Base-by-base conservation (phyloP, 306 rosid species). In the Trichosanthes truncata region DNA sequence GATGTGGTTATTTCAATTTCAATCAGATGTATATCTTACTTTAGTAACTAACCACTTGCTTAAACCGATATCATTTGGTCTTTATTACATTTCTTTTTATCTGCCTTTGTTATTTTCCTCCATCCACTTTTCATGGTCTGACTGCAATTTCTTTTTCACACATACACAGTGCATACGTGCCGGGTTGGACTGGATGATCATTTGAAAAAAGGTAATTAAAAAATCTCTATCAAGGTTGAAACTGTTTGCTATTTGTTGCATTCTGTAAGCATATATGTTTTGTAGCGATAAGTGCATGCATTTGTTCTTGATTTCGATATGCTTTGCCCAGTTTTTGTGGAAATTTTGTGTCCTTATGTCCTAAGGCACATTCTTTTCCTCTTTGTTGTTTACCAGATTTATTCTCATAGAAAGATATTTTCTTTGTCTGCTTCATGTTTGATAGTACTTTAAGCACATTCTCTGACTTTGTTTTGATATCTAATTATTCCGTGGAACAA, bases 141-240 rank as follows among this genome's bases (percentile, higher is more conserved):
- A n/a, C n/a, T n/a, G n/a, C n/a, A n/a, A n/a, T n/a, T n/a, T n/a
- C n/a, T n/a, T n/a, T n/a, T n/a, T n/a, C n/a, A n/a, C n/a, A n/a
- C n/a, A n/a, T n/a, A n/a, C n/a, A n/a, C 9, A 93, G 98, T 93
- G 89, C 79, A 82, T 68, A 80, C 86, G 12, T 87, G 91, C 89
- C 84, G 83, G 13, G 79, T 78, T 43, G 98, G 96, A 81, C 90
- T 93, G 49, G 65, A 18, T 76, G 88, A 84, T 82, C 82, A 84
- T 81, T 82, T 89, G 81, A 83, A 81, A 49, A 43, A 85, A 88
- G 96, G 97, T 91, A 79, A 41, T 7, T 75, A 43, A 8, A 57
- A 57, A 15, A 67, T 40, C 29, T 23, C 49, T 17, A 11, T 61
- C 38, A 61, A 61, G 38, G 3, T 61, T 10, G 25, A 65, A 56